phyloP scores from a whole-genome alignment of 352 stramenopile species.

The Phytophthora hybrid region DNA sequence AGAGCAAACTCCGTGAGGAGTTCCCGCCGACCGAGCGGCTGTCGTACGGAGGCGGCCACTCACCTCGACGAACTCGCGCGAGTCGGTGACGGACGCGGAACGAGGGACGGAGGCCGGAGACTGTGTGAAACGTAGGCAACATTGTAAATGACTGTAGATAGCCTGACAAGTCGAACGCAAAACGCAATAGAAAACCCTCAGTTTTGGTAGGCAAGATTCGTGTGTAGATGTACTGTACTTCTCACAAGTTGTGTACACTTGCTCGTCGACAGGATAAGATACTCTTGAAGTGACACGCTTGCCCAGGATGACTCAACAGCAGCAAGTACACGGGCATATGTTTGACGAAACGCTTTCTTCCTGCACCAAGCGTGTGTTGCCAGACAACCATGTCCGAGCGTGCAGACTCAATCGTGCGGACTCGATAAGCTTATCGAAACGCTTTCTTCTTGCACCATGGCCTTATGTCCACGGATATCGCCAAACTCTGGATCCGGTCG shows the following conservation, averaged over 20 bases:
- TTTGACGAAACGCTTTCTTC: neutral
- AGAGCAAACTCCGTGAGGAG: conserved; percentile 67
- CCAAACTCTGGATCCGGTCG: too few relatives aligned
- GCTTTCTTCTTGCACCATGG: neutral
- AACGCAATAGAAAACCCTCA: conserved; percentile 34
- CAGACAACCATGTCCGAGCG: neutral
- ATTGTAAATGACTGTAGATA: conserved; percentile 47
- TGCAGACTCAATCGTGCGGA: neutral
- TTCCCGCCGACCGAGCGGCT: conserved; percentile 63
- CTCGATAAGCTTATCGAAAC: neutral
- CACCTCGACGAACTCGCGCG: conserved; percentile 19
- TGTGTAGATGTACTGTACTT: too few relatives aligned
- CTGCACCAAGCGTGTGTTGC: neutral
- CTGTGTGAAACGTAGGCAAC: conserved; percentile 21
- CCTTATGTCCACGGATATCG: too few relatives aligned
- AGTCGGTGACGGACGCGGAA: conserved; percentile 29
- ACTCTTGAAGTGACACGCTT: neutral
- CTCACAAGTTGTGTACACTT: too few relatives aligned
- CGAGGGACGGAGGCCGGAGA: conserved; percentile 7
- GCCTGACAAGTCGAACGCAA: conserved; percentile 18
- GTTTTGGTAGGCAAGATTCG: conserved; percentile 25
- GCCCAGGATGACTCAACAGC: neutral
- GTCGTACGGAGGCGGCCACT: conserved; percentile 28
- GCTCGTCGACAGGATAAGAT: neutral
- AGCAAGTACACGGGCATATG: neutral